A percentile compares a stretch with the other conserved stretches of the same genome.
phyloP scores from a whole-genome alignment of 306 rosid species.

The Macrotyloma uniflorum region DNA sequence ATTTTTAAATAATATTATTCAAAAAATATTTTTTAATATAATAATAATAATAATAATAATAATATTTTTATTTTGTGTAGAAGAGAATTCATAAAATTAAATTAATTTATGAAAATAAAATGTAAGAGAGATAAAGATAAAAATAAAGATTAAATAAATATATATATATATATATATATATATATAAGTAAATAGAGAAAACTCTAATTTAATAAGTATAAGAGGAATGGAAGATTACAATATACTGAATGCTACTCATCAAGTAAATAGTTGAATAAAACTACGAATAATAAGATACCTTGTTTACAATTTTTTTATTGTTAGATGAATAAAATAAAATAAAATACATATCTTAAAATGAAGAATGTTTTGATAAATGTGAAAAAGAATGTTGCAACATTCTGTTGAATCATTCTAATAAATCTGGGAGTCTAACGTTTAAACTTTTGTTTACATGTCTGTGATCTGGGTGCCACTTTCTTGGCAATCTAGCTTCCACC shows the following conservation, averaged over 20 bases:
- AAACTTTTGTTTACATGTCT: not conserved
- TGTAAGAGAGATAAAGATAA: too few relatives aligned
- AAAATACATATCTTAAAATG: not conserved
- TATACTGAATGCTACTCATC: not conserved
- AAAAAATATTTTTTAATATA: too few relatives aligned
- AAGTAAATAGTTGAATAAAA: not conserved
- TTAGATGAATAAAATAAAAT: not conserved
- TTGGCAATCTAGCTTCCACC: not conserved
- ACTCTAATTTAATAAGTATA: not conserved
- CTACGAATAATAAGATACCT: not conserved
- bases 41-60: too few relatives aligned
- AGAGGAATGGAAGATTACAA: not conserved
- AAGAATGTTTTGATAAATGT: not conserved
- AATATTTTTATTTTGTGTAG: too few relatives aligned
- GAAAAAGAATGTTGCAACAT: not conserved
- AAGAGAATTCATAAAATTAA: too few relatives aligned
- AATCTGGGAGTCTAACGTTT: not conserved
- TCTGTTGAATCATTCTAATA: not conserved
- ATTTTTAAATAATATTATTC: too few relatives aligned
- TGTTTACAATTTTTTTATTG: not conserved
- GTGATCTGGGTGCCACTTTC: not conserved
- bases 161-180: too few relatives aligned
- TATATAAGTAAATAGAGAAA: too few relatives aligned
- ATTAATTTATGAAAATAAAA: too few relatives aligned
- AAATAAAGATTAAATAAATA: too few relatives aligned